Conservation (phyloP, 495 filamentous ascomycete species). For the Astrothelium subdiscretum region DNA sequence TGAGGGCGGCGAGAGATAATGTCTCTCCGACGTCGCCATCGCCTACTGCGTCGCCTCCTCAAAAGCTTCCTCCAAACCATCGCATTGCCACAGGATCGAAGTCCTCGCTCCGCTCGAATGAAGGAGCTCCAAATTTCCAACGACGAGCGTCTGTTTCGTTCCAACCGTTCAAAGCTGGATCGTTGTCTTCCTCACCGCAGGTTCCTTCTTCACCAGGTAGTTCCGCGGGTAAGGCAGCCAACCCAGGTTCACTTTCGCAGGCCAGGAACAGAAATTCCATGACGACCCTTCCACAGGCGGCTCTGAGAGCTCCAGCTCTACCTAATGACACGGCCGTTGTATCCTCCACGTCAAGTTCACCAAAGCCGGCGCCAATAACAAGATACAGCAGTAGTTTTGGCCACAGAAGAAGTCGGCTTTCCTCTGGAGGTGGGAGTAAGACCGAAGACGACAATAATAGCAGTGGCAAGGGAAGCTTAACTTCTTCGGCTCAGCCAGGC, state of each 20-base stretch:
- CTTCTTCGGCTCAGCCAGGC: conserved; percentile 77
- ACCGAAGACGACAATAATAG: conserved; percentile 75
- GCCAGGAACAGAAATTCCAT: conserved; percentile 51
- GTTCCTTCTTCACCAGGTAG: conserved; percentile 51
- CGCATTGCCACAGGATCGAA: conserved; percentile 48
- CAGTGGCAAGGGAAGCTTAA: conserved; percentile 75
- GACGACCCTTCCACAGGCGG: conserved; percentile 52
- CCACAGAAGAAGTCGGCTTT: conserved; percentile 64
- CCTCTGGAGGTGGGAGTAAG: conserved; percentile 57
- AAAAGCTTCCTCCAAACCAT: conserved; percentile 47
- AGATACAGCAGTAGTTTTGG: conserved; percentile 79
- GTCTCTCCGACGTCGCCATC: conserved; percentile 28
- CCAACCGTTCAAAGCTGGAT: conserved; percentile 89
- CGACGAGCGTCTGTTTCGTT: conserved; percentile 84
- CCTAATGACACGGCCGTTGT: conserved; percentile 46
- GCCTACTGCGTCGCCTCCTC: conserved; percentile 47
- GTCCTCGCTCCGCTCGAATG: conserved; percentile 45
- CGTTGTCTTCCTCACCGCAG: conserved; percentile 77
- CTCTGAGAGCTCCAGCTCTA: conserved; percentile 42
- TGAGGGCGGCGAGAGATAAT: conserved; percentile 54
- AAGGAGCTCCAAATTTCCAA: conserved; percentile 38
- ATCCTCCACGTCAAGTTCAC: conserved; percentile 56
- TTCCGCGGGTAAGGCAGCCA: conserved; percentile 36
- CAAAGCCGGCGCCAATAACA: conserved; percentile 58
- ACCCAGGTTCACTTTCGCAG: conserved; percentile 11